Base-by-base conservation (phyloP, 164 flowering plant species). In the Kingdonia uniflora region DNA sequence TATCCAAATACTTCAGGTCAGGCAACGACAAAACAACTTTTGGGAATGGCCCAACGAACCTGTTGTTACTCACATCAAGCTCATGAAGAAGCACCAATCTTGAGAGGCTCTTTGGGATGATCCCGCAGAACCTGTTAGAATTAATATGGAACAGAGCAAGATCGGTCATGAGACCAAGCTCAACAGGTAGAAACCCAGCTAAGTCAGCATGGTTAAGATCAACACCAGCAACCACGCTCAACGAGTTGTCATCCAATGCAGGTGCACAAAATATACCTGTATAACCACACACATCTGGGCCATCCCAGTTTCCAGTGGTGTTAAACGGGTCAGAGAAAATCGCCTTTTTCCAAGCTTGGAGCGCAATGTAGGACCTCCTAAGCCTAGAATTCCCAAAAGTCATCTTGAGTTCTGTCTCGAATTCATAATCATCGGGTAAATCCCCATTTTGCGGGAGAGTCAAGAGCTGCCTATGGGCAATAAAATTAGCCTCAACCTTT, bases 91-190 rank as follows among this genome's bases (percentile, higher is more conserved):
- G 64, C 1, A 10, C 21, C 1, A 84, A 67, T 59, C 64, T 71
- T 5, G 65, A 53, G 39, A 87, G 61, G 63, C 74, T 75, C 60
- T 73, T 67, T 7, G 95, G 95, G 20, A 86, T 54, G 42, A 78
- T 70, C 4, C 95, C 95, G 51, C 91, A 86, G 48, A 86, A 86
- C 43, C 95, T 53, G 52, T 86, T 86, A 2, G 84, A 63, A 66
- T 81, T 87, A 15, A 86, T 71, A 54, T 89, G 97, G 57, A 89
- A 64, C 19, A 89, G 66, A 0, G 84, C 79, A 1, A 80, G 22
- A 51, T 89, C 97, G 1, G 80, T 65, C 68, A 89, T 29, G 13
- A 77, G 75, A 6, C 90, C 97, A 16, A 89, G 22, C 65, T 89
- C 89, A 1, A 51, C 72, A 1, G 91, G 95, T 7, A 88, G 75